Evolutionary conservation across 768 basidiomycete genomes (phyloP).

Genomic region (Lentinula boryana): DNA sequence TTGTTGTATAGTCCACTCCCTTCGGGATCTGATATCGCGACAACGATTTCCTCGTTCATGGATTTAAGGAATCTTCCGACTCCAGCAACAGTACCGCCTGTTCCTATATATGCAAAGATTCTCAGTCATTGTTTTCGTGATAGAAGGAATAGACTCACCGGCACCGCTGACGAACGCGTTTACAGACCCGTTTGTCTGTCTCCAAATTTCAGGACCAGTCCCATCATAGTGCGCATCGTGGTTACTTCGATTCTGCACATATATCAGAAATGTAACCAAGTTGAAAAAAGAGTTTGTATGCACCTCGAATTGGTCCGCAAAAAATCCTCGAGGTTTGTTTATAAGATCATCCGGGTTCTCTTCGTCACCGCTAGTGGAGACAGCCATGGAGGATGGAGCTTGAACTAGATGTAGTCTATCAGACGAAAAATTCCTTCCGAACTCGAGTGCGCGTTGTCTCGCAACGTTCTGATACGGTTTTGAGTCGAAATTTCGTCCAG

Average conservation of each 20-base stretch:
- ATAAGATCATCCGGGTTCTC: slow-evolving; percentile 31
- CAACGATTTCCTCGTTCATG: slow-evolving; percentile 54
- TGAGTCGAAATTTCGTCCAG: background rate
- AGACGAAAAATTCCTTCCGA: slow-evolving; percentile 41
- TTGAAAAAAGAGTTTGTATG: background rate
- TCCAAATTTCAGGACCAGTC: slow-evolving; percentile 94
- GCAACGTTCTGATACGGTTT: slow-evolving; percentile 70
- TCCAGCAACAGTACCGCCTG: slow-evolving; percentile 93
- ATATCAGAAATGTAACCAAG: background rate
- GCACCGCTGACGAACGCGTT: slow-evolving; percentile 90
- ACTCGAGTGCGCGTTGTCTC: slow-evolving; percentile 66
- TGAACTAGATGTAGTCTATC: slow-evolving; percentile 27
- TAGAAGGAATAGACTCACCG: slow-evolving; percentile 34
- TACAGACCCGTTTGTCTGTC: slow-evolving; percentile 78
- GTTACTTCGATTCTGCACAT: slow-evolving; percentile 76
- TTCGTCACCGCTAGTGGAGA: slow-evolving; percentile 42
- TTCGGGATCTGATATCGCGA: slow-evolving; percentile 86
- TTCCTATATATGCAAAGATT: slow-evolving; percentile 44
- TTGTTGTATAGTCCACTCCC: slow-evolving; percentile 96
- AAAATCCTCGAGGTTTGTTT: slow-evolving; percentile 71
- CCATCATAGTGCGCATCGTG: slow-evolving; percentile 83
- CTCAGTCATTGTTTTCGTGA: background rate
- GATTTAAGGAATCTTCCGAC: slow-evolving; percentile 75
- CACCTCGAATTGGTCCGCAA: slow-evolving; percentile 95
- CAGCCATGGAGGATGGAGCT: slow-evolving; percentile 44